Evolutionary conservation across 805 yeast genomes (phyloP).

Genomic region (Pichia occidentalis): DNA sequence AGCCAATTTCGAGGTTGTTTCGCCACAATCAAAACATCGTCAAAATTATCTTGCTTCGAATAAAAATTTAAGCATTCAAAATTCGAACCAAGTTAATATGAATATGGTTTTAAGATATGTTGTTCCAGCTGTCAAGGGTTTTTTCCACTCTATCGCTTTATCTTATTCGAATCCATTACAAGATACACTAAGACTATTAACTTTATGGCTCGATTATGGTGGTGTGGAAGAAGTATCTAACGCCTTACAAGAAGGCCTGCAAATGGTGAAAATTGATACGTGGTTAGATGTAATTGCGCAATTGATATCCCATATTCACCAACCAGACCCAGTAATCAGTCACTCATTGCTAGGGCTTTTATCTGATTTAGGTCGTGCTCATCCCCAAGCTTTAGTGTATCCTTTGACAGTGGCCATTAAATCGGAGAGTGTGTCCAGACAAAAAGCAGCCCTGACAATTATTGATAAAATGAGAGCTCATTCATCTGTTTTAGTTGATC

Average conservation of each 20-base stretch:
- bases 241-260: constrained; percentile 86
- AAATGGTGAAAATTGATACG: constrained; percentile 80
- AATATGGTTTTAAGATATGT: constrained; percentile 79
- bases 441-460: constrained; percentile 84
- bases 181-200: constrained; percentile 82
- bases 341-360: constrained; percentile 71
- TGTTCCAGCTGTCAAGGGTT: constrained; percentile 92
- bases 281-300: constrained; percentile 97
- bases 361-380: constrained; percentile 86
- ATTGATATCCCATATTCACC: constrained; percentile 91
- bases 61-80: no score
- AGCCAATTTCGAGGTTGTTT: constrained; percentile 92
- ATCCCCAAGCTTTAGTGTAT: constrained; percentile 94
- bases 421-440: constrained; percentile 83
- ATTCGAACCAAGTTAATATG: constrained; percentile 31
- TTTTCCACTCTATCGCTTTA: constrained; percentile 87
- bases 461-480: constrained; percentile 90
- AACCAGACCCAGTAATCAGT: constrained; percentile 81
- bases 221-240: constrained; percentile 86
- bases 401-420: constrained; percentile 95
- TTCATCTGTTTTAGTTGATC: constrained; percentile 77
- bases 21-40: constrained; percentile 37
- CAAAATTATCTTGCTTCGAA: constrained; percentile 13
- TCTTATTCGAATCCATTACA: constrained; percentile 85
- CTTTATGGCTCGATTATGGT: constrained; percentile 95